Conservation (phyloP, 345 rosid genomes). For the Dovyalis caffra region DNA sequence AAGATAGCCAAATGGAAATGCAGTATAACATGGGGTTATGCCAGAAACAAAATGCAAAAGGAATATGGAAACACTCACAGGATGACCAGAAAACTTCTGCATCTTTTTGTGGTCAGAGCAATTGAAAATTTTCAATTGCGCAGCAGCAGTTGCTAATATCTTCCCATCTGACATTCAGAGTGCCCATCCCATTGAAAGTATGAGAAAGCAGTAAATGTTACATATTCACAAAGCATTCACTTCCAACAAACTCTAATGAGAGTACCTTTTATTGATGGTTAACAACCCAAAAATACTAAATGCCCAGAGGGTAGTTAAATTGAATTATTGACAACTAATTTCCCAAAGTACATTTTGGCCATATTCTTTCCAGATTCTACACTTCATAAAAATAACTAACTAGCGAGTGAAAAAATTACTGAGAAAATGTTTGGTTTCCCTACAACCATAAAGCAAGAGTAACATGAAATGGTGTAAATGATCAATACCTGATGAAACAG, state of each 20-base stretch:
- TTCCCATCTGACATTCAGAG: conserved; percentile 47
- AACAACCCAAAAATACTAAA: neutral
- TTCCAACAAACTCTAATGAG: neutral
- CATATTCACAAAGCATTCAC: neutral
- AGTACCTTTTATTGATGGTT: neutral
- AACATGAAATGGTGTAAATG: conserved; percentile 1
- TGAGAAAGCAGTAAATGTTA: conserved; percentile 6
- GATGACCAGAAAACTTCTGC: conserved; percentile 92
- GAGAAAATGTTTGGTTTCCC: neutral
- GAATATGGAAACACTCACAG: conserved; percentile 25
- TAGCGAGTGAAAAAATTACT: neutral
- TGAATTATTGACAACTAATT: neutral
- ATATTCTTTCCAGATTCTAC: neutral
- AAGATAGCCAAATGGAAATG: neutral
- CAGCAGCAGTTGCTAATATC: conserved; percentile 73
- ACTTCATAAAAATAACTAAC: neutral
- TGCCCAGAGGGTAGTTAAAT: neutral
- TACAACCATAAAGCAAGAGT: conserved; percentile 10
- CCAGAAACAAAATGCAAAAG: neutral
- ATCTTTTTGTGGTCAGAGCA: conserved; percentile 72
- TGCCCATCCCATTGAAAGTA: conserved; percentile 15
- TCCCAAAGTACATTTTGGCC: neutral
- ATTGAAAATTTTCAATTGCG: conserved; percentile 63
- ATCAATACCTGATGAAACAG: conserved; percentile 70
- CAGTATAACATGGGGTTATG: neutral